Conservation (phyloP, 371 early-diverging fungal genomes). For the Apophysomyces variabilis region DNA sequence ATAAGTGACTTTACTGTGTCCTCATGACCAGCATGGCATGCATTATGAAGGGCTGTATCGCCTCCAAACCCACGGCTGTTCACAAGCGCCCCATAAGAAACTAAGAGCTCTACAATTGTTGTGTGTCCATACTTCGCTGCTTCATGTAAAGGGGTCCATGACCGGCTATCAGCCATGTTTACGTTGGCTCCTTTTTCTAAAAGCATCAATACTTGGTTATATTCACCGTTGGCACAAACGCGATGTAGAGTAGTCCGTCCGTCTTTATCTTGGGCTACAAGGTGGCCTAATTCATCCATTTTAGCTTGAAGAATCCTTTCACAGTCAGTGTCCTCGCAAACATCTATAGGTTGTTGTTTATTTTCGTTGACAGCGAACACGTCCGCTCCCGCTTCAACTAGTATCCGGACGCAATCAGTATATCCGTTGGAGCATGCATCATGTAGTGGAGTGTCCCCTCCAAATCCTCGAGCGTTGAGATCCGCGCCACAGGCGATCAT, state of each 20-base stretch:
- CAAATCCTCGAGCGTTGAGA: constrained; percentile 60
- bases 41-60: constrained; percentile 80
- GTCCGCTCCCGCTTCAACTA: constrained; percentile 63
- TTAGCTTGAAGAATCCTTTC: constrained; percentile 23
- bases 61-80: constrained; percentile 59
- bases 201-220: constrained; percentile 24
- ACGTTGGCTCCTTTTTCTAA: constrained; percentile 76
- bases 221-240: constrained; percentile 30
- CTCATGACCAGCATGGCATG: constrained; percentile 56
- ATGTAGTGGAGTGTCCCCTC: constrained; percentile 78
- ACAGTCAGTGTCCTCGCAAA: constrained; percentile 42
- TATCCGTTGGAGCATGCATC: constrained; percentile 79
- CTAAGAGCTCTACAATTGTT: constrained; percentile 64
- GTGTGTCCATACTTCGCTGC: constrained; percentile 74
- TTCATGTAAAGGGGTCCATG: constrained; percentile 85
- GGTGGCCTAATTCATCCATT: constrained; percentile 41
- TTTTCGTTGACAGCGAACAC: constrained; percentile 55
- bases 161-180: constrained; percentile 67
- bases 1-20: constrained; percentile 70
- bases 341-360: constrained; percentile 56
- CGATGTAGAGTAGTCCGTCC: constrained; percentile 39
- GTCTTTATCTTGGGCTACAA: constrained; percentile 31
- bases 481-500: constrained; percentile 59
- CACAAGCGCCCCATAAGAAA: constrained; percentile 77
- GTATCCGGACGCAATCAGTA: constrained; percentile 55